phyloP scores from a whole-genome alignment of 805 yeast genomes.

The Kazachstania martiniae region DNA sequence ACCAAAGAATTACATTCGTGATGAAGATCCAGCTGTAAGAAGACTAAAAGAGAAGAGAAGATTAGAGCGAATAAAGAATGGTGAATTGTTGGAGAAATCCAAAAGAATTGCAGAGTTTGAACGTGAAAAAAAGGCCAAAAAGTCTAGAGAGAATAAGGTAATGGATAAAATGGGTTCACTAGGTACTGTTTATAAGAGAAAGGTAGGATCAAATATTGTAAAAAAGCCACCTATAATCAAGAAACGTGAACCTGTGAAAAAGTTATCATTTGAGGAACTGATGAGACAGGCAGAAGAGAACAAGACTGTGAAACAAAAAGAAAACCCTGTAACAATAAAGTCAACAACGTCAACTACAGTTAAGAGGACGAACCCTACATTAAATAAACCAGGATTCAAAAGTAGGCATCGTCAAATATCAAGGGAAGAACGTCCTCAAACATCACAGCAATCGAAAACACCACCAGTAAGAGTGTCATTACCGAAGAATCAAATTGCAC shows the following conservation, averaged over 20 bases:
- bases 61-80: slow-evolving; percentile 37
- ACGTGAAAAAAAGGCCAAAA: not conserved
- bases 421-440: not conserved
- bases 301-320: not conserved
- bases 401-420: not conserved
- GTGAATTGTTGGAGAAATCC: slow-evolving; percentile 28
- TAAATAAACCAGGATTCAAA: slow-evolving; percentile 11
- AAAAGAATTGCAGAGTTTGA: not conserved
- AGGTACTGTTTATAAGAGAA: slow-evolving; percentile 17
- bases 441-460: no score
- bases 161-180: slow-evolving; percentile 8
- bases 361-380: not conserved
- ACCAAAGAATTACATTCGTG: slow-evolving; percentile 24
- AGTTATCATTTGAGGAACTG: slow-evolving; percentile 42
- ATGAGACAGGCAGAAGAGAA: slow-evolving; percentile 47
- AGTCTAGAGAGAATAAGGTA: slow-evolving; percentile 5
- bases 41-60: slow-evolving; percentile 57
- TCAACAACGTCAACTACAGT: slow-evolving; percentile 1
- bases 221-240: slow-evolving; percentile 1
- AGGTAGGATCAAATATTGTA: slow-evolving; percentile 6
- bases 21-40: slow-evolving; percentile 60
- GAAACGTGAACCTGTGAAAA: slow-evolving; percentile 26
- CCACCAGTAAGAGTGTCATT: slow-evolving; percentile 8
- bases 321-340: not conserved
- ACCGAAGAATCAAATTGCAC: slow-evolving; percentile 31